Percentiles rank a stretch among this genome's conserved stretches.
Conservation (phyloP, 257 asterid genomes). For the Sherardia arvensis region DNA sequence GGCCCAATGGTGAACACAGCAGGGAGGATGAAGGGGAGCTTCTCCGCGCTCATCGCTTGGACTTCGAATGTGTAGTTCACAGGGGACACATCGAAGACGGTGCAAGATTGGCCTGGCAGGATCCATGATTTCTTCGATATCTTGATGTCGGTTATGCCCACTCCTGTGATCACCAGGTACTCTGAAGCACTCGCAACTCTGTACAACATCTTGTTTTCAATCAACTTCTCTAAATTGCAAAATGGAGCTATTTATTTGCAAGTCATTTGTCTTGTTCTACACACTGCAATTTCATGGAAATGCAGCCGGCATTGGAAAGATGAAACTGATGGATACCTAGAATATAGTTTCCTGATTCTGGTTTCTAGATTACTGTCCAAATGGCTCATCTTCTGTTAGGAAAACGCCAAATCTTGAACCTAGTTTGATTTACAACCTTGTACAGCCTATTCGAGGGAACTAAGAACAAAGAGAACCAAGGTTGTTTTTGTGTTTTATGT, state of each 20-base stretch:
- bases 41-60: conserved; percentile 74
- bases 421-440: neutral
- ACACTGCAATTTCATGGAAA: neutral
- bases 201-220: conserved; percentile 19
- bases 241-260: neutral
- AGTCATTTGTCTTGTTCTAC: neutral
- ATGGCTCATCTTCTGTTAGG: neutral
- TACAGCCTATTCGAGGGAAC: neutral
- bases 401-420: no score
- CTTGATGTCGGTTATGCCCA: conserved; percentile 33
- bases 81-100: conserved; percentile 42
- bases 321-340: neutral
- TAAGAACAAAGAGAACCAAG: neutral
- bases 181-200: conserved; percentile 59
- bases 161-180: conserved; percentile 56
- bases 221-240: no score
- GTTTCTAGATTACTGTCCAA: neutral
- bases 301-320: no score
- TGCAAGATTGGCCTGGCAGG: conserved; percentile 43
- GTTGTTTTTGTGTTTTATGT: no score
- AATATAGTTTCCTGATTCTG: no score
- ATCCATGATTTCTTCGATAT: conserved; percentile 55
- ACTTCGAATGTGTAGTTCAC: conserved; percentile 68
- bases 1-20: conserved; percentile 79
- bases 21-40: conserved; percentile 60